A percentile compares a stretch with the other conserved stretches of the same genome.
Conservation (phyloP, 108 stramenopile species). For the Chaetoceros tenuissimus region DNA sequence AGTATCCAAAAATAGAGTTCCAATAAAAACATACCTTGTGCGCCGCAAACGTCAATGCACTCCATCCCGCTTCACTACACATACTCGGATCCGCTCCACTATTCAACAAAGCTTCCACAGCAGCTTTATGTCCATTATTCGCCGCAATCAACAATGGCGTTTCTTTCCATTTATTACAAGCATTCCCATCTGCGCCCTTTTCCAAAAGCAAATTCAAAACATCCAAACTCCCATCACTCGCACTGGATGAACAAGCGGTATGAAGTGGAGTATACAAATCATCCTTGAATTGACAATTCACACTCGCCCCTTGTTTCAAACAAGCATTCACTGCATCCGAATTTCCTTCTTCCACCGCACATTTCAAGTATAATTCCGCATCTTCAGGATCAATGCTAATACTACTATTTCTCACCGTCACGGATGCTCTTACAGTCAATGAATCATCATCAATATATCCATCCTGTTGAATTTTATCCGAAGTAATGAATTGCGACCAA, state of each 20-base stretch:
- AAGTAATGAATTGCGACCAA: constrained; percentile 86
- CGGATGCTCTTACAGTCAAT: constrained; percentile 60
- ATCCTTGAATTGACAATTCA: constrained; percentile 90
- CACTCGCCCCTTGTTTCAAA: constrained; percentile 67
- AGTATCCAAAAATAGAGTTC: not conserved
- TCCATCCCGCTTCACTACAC: constrained; percentile 86
- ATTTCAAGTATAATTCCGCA: constrained; percentile 83
- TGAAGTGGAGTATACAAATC: constrained; percentile 86
- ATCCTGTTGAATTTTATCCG: constrained; percentile 79
- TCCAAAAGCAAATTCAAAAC: constrained; percentile 71
- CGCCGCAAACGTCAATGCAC: constrained; percentile 85
- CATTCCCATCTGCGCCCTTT: constrained; percentile 79
- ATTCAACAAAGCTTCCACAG: constrained; percentile 70
- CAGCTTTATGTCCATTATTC: constrained; percentile 81
- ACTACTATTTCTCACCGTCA: constrained; percentile 70
- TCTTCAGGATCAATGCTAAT: constrained; percentile 79
- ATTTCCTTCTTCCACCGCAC: constrained; percentile 88
- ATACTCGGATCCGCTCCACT: constrained; percentile 74
- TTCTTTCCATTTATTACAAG: constrained; percentile 87
- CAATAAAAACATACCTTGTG: constrained; percentile 52
- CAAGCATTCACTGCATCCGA: constrained; percentile 70
- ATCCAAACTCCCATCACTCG: constrained; percentile 46
- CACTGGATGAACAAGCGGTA: constrained; percentile 71
- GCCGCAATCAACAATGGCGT: constrained; percentile 81
- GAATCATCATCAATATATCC: constrained; percentile 65